phyloP scores from a whole-genome alignment of 352 stramenopile genomes.

The Saprolegnia parasitica region DNA sequence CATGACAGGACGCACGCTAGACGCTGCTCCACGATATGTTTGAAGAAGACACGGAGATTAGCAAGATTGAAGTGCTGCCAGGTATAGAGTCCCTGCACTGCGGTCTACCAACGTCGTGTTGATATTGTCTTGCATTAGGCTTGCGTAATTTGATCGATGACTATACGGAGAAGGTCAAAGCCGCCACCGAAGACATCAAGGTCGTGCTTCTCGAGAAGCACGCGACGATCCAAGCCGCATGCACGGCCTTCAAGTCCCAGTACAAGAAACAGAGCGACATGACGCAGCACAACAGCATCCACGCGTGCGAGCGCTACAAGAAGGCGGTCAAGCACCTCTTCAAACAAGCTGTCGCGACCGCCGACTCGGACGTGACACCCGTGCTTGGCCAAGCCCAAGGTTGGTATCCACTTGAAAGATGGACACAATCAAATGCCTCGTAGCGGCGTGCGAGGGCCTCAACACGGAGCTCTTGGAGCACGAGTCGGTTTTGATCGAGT shows the following conservation, averaged over 20 bases:
- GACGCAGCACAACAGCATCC: conserved; percentile 70
- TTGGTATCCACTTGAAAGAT: background rate
- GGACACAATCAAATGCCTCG: background rate
- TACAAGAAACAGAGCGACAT: conserved; percentile 64
- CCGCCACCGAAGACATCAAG: conserved; percentile 80
- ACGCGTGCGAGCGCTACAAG: conserved; percentile 71
- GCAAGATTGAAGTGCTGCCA: conserved; percentile 87
- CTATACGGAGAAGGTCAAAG: conserved; percentile 83
- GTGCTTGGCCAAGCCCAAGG: conserved; percentile 21
- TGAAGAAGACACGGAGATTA: conserved; percentile 88
- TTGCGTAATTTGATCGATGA: conserved; percentile 87
- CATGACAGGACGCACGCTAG: conserved; percentile 29
- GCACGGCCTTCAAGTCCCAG: conserved; percentile 52
- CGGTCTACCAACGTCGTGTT: background rate
- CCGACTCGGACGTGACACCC: conserved; percentile 18
- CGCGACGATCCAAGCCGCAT: conserved; percentile 42
- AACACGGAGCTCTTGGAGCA: conserved; percentile 85
- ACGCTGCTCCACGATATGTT: conserved; percentile 90
- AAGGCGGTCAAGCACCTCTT: conserved; percentile 70
- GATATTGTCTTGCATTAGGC: conserved; percentile 8
- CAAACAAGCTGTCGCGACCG: conserved; percentile 40
- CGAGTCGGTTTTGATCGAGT: conserved; percentile 82
- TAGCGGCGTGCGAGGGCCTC: conserved; percentile 63
- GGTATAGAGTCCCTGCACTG: conserved; percentile 29
- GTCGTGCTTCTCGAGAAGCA: conserved; percentile 74